Evolutionary conservation across 768 basidiomycete species (phyloP).

Genomic region (Tulasnella sp.): DNA sequence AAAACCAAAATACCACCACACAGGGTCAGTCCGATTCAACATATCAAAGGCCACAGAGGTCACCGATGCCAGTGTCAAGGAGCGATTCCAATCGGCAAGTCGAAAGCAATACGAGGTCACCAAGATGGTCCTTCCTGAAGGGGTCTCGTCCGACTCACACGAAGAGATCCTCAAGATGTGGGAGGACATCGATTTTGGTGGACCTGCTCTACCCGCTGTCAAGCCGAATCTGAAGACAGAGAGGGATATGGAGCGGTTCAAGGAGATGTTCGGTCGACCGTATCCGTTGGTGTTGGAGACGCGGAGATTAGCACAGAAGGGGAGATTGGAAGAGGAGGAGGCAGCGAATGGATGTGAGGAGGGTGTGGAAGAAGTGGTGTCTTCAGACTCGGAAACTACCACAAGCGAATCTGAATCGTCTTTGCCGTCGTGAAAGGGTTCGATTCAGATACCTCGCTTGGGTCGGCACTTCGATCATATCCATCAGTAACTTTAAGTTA

Average conservation of each 20-base stretch:
- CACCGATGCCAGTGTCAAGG: not conserved
- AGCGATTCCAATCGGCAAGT: not conserved
- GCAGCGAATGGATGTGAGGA: no score
- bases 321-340: not conserved
- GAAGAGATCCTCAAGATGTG: not conserved
- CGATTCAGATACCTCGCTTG: no score
- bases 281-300: conserved; percentile 1
- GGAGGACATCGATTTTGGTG: conserved; percentile 11
- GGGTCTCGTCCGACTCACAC: not conserved
- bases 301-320: not conserved
- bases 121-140: conserved; percentile 6
- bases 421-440: no score
- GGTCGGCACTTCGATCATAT: no score
- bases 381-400: no score
- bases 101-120: not conserved
- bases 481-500: no score
- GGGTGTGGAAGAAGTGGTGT: no score
- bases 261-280: not conserved
- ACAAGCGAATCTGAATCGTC: no score
- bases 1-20: not conserved
- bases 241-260: not conserved
- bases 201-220: not conserved
- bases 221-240: not conserved
- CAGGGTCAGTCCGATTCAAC: conserved; percentile 5
- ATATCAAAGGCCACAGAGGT: not conserved